These are phyloP conservation scores for Tylopilus rubrobrunneus DNA, from an alignment of 768 basidiomycete species.

Conservation along the genomic window DNA sequence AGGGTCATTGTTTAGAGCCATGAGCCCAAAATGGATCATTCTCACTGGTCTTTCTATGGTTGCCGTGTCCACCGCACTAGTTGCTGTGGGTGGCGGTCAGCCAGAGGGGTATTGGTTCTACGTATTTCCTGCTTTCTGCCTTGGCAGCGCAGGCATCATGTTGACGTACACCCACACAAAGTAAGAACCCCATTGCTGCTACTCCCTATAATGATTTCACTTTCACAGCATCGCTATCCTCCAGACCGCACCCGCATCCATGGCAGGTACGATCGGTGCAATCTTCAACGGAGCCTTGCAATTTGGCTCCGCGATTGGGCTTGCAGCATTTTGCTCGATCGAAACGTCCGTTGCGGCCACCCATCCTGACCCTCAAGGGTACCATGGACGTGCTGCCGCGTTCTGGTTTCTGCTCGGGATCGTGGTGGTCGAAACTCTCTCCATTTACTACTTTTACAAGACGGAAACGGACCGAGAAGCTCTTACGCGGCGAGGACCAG, in stretches of 20 bases:
- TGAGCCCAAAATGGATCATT: slow-evolving; percentile 44
- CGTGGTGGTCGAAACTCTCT: slow-evolving; percentile 29
- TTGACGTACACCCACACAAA: slow-evolving; percentile 46
- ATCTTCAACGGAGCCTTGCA: slow-evolving; percentile 54
- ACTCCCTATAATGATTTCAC: background rate
- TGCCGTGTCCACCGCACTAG: slow-evolving; percentile 36
- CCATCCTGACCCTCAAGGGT: slow-evolving; percentile 30
- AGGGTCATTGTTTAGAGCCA: slow-evolving; percentile 35
- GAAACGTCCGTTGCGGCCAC: slow-evolving; percentile 39
- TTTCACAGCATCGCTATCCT: slow-evolving; percentile 46
- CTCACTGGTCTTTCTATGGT: slow-evolving; percentile 38
- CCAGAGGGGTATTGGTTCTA: slow-evolving; percentile 43
- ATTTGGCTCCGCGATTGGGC: slow-evolving; percentile 48
- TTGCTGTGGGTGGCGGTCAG: slow-evolving; percentile 40
- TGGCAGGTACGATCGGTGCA: slow-evolving; percentile 52
- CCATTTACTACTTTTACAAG: slow-evolving; percentile 34
- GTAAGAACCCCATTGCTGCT: slow-evolving; percentile 27
- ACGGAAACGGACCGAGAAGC: slow-evolving; percentile 12
- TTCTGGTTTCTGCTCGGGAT: slow-evolving; percentile 44
- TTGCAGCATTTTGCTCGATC: slow-evolving; percentile 47
- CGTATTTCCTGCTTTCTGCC: slow-evolving; percentile 46
- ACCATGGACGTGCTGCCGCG: slow-evolving; percentile 41
- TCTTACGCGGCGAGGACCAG: background rate
- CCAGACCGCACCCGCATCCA: slow-evolving; percentile 42
- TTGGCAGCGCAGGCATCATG: slow-evolving; percentile 46